Evolutionary conservation across 257 asterid genomes (phyloP), one percentile per base, ranked within the genome.

Genomic region (Rauvolfia tetraphylla): DNA sequence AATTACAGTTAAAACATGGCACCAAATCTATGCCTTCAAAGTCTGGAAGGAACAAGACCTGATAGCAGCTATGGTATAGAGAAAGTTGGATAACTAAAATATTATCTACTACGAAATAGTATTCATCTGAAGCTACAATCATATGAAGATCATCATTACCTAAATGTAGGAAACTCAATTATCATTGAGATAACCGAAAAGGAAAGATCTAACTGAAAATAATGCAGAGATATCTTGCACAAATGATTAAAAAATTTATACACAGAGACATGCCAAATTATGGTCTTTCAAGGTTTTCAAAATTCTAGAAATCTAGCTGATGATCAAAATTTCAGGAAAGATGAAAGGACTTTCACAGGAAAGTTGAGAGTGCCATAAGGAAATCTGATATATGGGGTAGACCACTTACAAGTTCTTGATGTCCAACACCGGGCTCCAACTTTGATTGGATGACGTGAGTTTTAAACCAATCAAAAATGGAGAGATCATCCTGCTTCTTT

Each of bases 401-500:
- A 74, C 38, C 59, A 87, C 98, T 85, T 25, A 95, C 98, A 75
- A 95, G 98, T 82, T 91, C 99, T 66, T 88, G 83, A 85, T 95
- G 98, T 56, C 92, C 85, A 77, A 95, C 90, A 82, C 97, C 86
- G 65, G 94, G 84, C 75, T 87, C 97, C 81, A 89, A 85, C 90
- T 93, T 95, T 76, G 93, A 86, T 71, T 83, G 88, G 75, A 91
- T 68, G 71, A 93, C 98, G 72, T 90, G 97, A 38, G 79, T 66
- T 82, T 87, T 93, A 81, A 95, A 93, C 99, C 98, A 95, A 81
- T 86, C 90, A 74, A 95, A 90, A 83, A 90, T 90, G 18, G 77
- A 62, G 73, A 87, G 83, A 77, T 86, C 85, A 42, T 83, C 83
- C 79, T 79, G 88, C 83, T 85, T 88, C 85, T 86, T 88, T 77